These are phyloP conservation scores for Stachybotrys chlorohalonatus DNA, from an alignment of 2,329 filamentous ascomycete genomes.

Conservation along the genomic window DNA sequence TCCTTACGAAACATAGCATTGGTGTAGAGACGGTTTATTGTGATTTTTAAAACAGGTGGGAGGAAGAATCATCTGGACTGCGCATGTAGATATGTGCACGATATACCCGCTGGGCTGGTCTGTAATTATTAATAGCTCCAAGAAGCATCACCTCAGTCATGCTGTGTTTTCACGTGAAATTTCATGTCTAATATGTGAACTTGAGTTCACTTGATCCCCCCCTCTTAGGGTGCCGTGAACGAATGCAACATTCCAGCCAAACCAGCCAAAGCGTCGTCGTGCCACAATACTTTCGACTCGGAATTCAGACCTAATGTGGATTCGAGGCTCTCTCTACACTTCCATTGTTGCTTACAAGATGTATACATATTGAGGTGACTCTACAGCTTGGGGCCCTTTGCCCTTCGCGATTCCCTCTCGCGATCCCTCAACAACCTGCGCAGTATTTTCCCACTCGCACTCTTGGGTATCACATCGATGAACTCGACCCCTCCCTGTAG, in stretches of 20 bases:
- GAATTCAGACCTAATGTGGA: too few species aligned
- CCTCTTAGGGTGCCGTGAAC: too few species aligned
- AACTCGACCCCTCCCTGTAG: slow-evolving; percentile 56
- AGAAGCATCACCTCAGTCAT: slow-evolving; percentile 9
- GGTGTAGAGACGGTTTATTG: slow-evolving; percentile 13
- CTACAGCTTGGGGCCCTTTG: slow-evolving; percentile 58
- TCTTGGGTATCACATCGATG: slow-evolving; percentile 61
- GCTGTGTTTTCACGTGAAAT: too few species aligned
- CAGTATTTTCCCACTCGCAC: slow-evolving; percentile 65
- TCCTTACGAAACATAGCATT: slow-evolving; percentile 40
- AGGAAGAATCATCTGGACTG: slow-evolving; percentile 13
- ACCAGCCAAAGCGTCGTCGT: too few species aligned
- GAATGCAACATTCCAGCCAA: too few species aligned
- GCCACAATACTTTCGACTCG: too few species aligned
- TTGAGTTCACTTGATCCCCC: too few species aligned
- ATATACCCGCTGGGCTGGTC: slow-evolving; percentile 22
- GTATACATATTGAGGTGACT: not conserved
- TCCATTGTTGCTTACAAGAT: not conserved
- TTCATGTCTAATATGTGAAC: too few species aligned
- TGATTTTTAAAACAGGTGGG: slow-evolving; percentile 8
- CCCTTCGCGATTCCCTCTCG: slow-evolving; percentile 60
- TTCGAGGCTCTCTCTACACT: too few species aligned
- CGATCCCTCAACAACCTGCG: slow-evolving; percentile 60
- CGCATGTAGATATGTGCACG: slow-evolving; percentile 14
- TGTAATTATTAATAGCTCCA: slow-evolving; percentile 21